phyloP scores from a whole-genome alignment of 305 asterid genomes.

The Plantago rigida region DNA sequence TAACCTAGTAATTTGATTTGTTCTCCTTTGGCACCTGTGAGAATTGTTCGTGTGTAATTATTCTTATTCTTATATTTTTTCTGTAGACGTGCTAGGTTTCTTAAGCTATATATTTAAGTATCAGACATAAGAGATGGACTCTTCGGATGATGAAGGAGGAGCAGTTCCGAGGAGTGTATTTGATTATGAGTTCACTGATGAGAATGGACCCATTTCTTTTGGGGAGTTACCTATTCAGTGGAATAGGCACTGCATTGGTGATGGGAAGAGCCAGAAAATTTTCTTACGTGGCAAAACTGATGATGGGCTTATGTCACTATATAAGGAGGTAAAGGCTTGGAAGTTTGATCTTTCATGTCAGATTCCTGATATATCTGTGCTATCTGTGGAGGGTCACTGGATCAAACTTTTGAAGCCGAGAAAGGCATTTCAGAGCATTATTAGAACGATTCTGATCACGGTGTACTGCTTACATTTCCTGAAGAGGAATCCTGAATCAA shows the following conservation, averaged over 20 bases:
- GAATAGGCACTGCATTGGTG: slow-evolving; percentile 29
- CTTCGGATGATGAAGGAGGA: slow-evolving; percentile 71
- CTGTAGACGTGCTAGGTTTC: too few relatives aligned
- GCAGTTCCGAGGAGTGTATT: slow-evolving; percentile 33
- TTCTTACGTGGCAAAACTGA: slow-evolving; percentile 58
- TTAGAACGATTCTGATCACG: slow-evolving; percentile 52
- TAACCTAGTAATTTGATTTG: too few relatives aligned
- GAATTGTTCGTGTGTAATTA: too few relatives aligned
- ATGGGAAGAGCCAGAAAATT: slow-evolving; percentile 32
- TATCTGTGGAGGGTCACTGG: slow-evolving; percentile 56
- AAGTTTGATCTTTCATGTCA: slow-evolving; percentile 43
- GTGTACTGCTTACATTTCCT: slow-evolving; percentile 52
- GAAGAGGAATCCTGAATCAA: slow-evolving; percentile 47
- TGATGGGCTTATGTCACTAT: slow-evolving; percentile 56
- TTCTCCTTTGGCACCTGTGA: too few relatives aligned
- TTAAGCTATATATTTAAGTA: background rate
- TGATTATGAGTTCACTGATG: slow-evolving; percentile 39
- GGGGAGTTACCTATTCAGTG: slow-evolving; percentile 48
- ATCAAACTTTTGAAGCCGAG: slow-evolving; percentile 71
- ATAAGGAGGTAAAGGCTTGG: slow-evolving; percentile 64
- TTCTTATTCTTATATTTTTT: too few relatives aligned
- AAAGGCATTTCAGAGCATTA: slow-evolving; percentile 38
- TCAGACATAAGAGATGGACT: slow-evolving; percentile 37
- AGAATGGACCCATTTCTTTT: slow-evolving; percentile 49
- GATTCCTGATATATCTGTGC: slow-evolving; percentile 63